Evolutionary conservation across 768 basidiomycete species (phyloP).

Genomic region (Boletellus emodensis): DNA sequence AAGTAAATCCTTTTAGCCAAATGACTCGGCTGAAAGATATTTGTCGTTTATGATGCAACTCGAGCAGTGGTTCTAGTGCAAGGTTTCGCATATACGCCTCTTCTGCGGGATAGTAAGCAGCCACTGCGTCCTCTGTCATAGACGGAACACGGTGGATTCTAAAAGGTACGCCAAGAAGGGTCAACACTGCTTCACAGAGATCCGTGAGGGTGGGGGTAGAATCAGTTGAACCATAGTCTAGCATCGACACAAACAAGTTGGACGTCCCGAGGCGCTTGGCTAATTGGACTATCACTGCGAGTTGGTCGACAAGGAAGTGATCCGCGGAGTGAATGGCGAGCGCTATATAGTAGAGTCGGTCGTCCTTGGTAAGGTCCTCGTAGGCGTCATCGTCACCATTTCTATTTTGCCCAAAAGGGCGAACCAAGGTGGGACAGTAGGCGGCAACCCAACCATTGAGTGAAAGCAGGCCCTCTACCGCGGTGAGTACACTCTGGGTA

Average conservation of each 20-base stretch:
- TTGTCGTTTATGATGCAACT: conserved; percentile 69
- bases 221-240: conserved; percentile 94
- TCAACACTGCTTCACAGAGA: conserved; percentile 92
- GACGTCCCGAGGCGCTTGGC: conserved; percentile 84
- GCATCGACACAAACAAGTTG: conserved; percentile 95
- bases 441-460: conserved; percentile 98
- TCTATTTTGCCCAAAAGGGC: conserved; percentile 94
- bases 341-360: conserved; percentile 90
- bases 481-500: conserved; percentile 80
- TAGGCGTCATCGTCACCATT: conserved; percentile 69
- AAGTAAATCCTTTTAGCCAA: conserved; percentile 99
- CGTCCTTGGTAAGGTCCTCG: conserved; percentile 79
- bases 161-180: conserved; percentile 88
- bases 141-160: conserved; percentile 86
- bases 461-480: conserved; percentile 91
- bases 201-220: conserved; percentile 93
- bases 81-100: conserved; percentile 94
- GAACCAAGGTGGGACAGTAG: conserved; percentile 84
- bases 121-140: conserved; percentile 85
- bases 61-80: conserved; percentile 84
- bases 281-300: conserved; percentile 96
- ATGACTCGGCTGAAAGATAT: conserved; percentile 88
- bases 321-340: conserved; percentile 97
- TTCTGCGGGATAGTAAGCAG: conserved; percentile 93
- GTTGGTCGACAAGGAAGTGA: conserved; percentile 97